These are phyloP conservation scores for Curvularia spicifera DNA, from an alignment of 2,329 filamentous ascomycete species.

Conservation along the genomic window DNA sequence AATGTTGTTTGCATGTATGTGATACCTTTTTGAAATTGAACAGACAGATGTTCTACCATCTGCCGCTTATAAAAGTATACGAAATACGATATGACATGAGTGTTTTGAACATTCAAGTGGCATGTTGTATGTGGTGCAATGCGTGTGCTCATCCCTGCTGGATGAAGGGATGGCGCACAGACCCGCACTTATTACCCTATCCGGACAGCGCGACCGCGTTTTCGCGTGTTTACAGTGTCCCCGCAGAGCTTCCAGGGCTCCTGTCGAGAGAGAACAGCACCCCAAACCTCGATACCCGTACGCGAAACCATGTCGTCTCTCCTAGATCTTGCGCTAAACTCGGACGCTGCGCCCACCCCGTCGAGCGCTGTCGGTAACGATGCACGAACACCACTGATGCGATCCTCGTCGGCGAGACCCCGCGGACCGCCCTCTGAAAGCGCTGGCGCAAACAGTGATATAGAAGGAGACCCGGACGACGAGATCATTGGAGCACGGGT, in stretches of 20 bases:
- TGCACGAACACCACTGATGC: constrained; percentile 49
- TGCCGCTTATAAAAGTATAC: neutral
- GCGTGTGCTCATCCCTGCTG: neutral
- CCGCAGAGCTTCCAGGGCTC: constrained; percentile 15
- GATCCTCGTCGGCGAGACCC: constrained; percentile 62
- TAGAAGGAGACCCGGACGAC: constrained; percentile 66
- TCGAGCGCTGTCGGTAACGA: constrained; percentile 46
- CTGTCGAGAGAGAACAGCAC: constrained; percentile 13
- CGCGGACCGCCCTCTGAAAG: constrained; percentile 60
- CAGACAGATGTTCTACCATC: neutral
- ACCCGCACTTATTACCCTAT: constrained; percentile 26
- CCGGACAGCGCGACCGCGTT: constrained; percentile 31
- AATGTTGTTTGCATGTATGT: neutral
- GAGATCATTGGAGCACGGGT: constrained; percentile 63
- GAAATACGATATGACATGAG: neutral
- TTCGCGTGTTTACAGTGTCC: constrained; percentile 31
- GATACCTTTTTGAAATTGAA: constrained; percentile 1
- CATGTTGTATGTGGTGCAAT: neutral
- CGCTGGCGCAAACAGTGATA: constrained; percentile 61
- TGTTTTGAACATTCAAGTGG: neutral
- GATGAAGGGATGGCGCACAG: constrained; percentile 12
- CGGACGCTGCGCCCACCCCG: constrained; percentile 52
- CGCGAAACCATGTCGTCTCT: constrained; percentile 58
- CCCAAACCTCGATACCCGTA: constrained; percentile 10
- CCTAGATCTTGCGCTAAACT: constrained; percentile 58